These are phyloP conservation scores for Hygrocybe coccinea DNA, from an alignment of 768 basidiomycete genomes.

Conservation along the genomic window DNA sequence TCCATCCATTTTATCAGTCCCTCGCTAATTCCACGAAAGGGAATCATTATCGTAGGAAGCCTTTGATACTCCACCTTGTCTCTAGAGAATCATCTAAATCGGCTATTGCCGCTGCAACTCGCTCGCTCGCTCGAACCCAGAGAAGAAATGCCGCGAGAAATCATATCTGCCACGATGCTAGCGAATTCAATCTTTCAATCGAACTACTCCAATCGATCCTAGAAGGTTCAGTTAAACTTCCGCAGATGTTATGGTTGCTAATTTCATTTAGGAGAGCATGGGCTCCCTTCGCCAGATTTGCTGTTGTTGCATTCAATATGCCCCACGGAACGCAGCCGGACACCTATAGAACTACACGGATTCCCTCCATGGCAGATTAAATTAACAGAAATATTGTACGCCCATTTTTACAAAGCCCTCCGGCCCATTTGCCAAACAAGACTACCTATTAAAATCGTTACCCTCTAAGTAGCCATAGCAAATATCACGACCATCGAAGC, in stretches of 20 bases:
- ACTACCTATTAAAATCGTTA: too few species aligned
- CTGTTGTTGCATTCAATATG: slow-evolving; percentile 66
- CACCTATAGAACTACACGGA: slow-evolving; percentile 62
- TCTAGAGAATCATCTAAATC: slow-evolving; percentile 61
- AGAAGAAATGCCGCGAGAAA: slow-evolving; percentile 20
- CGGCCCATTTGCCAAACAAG: too few species aligned
- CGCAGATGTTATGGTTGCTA: slow-evolving; percentile 2
- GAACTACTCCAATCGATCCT: slow-evolving; percentile 45
- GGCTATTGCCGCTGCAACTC: slow-evolving; percentile 55
- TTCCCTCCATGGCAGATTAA: slow-evolving; percentile 87
- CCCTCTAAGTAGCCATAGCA: slow-evolving; percentile 34
- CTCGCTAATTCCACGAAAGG: background rate
- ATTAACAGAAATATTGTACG: slow-evolving; percentile 76
- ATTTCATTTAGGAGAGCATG: slow-evolving; percentile 39
- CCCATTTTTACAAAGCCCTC: background rate
- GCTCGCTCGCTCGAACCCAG: slow-evolving; percentile 37
- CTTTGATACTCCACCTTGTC: slow-evolving; percentile 49
- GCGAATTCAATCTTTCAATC: slow-evolving; percentile 37
- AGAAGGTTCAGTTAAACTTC: slow-evolving; percentile 45
- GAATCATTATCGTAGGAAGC: slow-evolving; percentile 2
- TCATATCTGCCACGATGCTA: slow-evolving; percentile 14
- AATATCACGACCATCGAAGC: slow-evolving; percentile 7
- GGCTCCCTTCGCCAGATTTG: slow-evolving; percentile 66
- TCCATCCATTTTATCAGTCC: background rate
- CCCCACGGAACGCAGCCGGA: slow-evolving; percentile 30